Conservation (phyloP, 495 filamentous ascomycete genomes). For the Penicillium tannophilum region DNA sequence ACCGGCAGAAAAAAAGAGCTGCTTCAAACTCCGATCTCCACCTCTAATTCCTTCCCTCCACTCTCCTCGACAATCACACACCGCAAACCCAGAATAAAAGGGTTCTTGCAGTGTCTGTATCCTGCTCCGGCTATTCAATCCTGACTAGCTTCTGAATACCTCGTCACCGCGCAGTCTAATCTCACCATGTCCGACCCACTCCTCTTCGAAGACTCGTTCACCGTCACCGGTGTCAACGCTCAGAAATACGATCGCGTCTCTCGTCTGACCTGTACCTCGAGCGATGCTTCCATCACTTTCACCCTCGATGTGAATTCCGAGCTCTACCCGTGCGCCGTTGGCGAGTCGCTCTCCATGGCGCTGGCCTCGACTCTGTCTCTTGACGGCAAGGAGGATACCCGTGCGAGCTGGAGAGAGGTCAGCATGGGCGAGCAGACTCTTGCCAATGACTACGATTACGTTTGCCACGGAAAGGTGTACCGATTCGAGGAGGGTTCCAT, state of each 20-base stretch:
- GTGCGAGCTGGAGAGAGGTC: conserved; percentile 75
- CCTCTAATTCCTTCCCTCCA: conserved; percentile 17
- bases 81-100: background rate
- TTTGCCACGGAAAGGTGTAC: conserved; percentile 97
- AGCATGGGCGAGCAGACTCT: conserved; percentile 72
- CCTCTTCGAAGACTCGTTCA: conserved; percentile 92
- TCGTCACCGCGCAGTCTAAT: background rate
- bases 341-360: conserved; percentile 75
- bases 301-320: conserved; percentile 93
- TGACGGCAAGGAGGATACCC: conserved; percentile 72
- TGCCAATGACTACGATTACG: conserved; percentile 94
- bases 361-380: conserved; percentile 82
- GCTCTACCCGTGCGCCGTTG: conserved; percentile 74
- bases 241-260: conserved; percentile 94
- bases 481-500: conserved; percentile 86
- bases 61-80: conserved; percentile 6
- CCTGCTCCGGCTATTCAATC: background rate
- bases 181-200: conserved; percentile 70
- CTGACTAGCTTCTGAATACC: background rate
- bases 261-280: conserved; percentile 71
- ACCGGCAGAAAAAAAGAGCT: conserved; percentile 34
- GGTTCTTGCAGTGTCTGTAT: background rate
- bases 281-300: conserved; percentile 71
- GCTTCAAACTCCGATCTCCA: conserved; percentile 32
- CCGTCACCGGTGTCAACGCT: conserved; percentile 71